phyloP scores from a whole-genome alignment of 164 flowering plant species.

The Buxus sempervirens region DNA sequence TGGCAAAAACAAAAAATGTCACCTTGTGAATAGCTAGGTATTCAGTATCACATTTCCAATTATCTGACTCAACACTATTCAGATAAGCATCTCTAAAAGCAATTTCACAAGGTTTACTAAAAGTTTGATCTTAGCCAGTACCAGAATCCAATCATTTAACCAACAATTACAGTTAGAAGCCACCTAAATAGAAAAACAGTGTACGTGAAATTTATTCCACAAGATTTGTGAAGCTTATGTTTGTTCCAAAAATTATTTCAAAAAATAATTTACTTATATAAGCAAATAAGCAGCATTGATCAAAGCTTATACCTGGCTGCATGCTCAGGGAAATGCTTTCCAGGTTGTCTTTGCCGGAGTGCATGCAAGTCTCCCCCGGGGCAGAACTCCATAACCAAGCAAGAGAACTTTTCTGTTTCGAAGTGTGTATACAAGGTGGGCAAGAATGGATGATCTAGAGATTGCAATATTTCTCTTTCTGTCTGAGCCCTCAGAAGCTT shows the following conservation, averaged over 20 bases:
- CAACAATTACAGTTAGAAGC: no score
- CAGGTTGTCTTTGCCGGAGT: conserved; percentile 78
- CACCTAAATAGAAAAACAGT: no score
- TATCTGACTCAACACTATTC: neutral
- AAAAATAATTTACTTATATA: neutral
- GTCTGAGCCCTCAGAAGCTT: conserved; percentile 87
- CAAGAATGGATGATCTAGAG: conserved; percentile 84
- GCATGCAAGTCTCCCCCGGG: conserved; percentile 91
- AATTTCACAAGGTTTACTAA: neutral
- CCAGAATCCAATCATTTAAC: no score
- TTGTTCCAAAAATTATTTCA: neutral
- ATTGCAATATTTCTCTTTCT: conserved; percentile 81
- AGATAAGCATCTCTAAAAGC: neutral
- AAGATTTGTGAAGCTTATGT: no score
- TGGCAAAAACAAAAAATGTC: neutral
- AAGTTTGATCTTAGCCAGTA: neutral
- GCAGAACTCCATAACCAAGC: conserved; percentile 90
- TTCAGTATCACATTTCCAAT: neutral
- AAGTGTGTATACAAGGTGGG: conserved; percentile 82
- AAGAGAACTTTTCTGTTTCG: conserved; percentile 76
- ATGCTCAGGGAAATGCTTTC: conserved; percentile 76
- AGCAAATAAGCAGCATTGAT: neutral
- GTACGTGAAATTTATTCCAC: no score
- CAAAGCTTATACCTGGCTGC: conserved; percentile 61
- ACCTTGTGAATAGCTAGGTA: neutral